Base-by-base conservation (phyloP, 805 yeast genomes). In the Candida railenensis region DNA sequence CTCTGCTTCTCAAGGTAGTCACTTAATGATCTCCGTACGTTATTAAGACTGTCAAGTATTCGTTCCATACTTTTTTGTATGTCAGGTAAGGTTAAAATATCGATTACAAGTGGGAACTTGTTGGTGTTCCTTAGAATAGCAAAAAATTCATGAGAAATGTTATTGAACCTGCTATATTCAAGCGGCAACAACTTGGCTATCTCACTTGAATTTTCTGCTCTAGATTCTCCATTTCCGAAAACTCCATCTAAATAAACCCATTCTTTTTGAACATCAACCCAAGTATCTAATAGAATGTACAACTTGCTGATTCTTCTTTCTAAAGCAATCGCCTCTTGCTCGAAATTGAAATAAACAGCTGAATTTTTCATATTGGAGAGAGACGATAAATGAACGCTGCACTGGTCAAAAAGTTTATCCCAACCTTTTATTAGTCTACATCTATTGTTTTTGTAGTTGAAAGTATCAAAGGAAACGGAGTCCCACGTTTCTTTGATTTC, bases 181-280 rank as follows among this genome's bases (percentile, higher is more conserved):
- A 78, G 57, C 0, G 95, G 94, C 9, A 91, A 67, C 1, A 88
- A 62, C n/a, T 66, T 70, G 47, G 74, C 71, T 16, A 90, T 76
- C 34, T 85, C 89, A 2, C 71, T 70, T 16, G 53, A 47, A 25
- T 5, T 11, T 7, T 25, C 11, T 25, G 11, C 30, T 11, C 11
- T 25, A 5, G 30, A 25, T 4, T 36, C 39, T 14, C 36, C 36
- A 0, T 73, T 67, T 3, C 80, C 83, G 56, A 92, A 85, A 0
- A 89, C 81, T 2, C 96, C 96, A 51, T 81, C 84, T 19, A 91
- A 69, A 59, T 92, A 89, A 1, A 88, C 79, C 96, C 96, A 91
- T 55, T 85, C 88, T n/a, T 85, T 70, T 62, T 92, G 98, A 1
- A 83, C 87, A 30, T 89, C 96, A 22, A 86, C 75, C 96, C 96